phyloP scores from a whole-genome alignment of 164 flowering plant genomes.

The Sedum album region DNA sequence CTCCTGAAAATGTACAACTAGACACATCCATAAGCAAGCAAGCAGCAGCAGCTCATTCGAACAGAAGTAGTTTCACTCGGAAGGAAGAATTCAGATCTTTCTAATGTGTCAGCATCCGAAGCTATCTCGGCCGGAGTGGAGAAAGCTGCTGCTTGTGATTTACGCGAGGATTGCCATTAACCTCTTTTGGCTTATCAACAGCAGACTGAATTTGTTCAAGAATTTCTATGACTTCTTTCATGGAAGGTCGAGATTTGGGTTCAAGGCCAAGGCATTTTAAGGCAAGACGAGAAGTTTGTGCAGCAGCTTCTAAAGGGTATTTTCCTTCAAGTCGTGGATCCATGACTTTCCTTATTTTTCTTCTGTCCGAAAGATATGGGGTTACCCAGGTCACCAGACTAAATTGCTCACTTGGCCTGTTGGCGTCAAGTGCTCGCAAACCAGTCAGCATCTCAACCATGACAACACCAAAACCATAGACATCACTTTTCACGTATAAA shows the following conservation, averaged over 20 bases:
- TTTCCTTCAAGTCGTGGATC: constrained; percentile 33
- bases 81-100: not conserved
- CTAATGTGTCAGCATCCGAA: not conserved
- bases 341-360: constrained; percentile 29
- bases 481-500: constrained; percentile 26
- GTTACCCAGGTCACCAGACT: constrained; percentile 31
- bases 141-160: not conserved
- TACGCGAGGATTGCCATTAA: not conserved
- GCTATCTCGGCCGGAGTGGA: not conserved
- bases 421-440: constrained; percentile 31
- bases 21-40: not conserved
- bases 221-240: constrained; percentile 32
- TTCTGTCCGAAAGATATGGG: constrained; percentile 22
- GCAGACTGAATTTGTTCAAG: constrained; percentile 22
- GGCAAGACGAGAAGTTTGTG: constrained; percentile 22
- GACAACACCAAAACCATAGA: constrained; percentile 47
- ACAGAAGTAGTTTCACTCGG: not conserved
- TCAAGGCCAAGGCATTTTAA: constrained; percentile 27
- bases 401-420: constrained; percentile 27
- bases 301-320: constrained; percentile 31
- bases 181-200: constrained; percentile 16
- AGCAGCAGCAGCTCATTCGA: not conserved
- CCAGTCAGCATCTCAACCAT: constrained; percentile 43
- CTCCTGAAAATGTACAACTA: not conserved
- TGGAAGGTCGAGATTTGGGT: constrained; percentile 34